Percentiles rank a stretch among this genome's conserved stretches.
Conservation (phyloP, 352 stramenopile species). For the Phytophthora pistaciae region DNA sequence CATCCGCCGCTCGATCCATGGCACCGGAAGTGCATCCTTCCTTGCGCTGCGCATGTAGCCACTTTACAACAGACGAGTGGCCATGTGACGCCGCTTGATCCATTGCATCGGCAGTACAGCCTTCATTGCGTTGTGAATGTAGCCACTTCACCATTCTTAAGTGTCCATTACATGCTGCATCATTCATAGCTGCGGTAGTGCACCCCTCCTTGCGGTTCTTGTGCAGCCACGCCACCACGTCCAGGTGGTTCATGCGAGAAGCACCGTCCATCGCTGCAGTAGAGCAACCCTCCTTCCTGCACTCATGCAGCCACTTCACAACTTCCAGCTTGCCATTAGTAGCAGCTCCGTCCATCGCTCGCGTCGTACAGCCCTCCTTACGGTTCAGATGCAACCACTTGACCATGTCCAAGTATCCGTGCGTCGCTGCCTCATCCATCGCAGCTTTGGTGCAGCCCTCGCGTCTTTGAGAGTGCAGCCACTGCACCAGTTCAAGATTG, state of each 20-base stretch:
- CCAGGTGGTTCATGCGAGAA: constrained; percentile 32
- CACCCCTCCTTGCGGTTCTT: constrained; percentile 36
- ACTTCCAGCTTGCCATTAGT: constrained; percentile 36
- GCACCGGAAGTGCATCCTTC: constrained; percentile 43
- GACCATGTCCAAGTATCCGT: constrained; percentile 37
- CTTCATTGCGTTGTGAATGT: constrained; percentile 28
- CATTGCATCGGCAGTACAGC: constrained; percentile 40
- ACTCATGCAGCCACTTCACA: constrained; percentile 38
- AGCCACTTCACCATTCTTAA: constrained; percentile 42
- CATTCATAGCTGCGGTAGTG: constrained; percentile 38
- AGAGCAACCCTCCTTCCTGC: constrained; percentile 37
- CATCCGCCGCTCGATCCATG: constrained; percentile 37
- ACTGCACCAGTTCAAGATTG: constrained; percentile 38
- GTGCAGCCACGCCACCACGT: constrained; percentile 45
- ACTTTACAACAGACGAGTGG: constrained; percentile 40
- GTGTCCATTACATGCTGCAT: constrained; percentile 38
- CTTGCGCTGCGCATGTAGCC: constrained; percentile 39
- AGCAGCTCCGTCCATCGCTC: constrained; percentile 43
- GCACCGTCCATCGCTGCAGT: constrained; percentile 44
- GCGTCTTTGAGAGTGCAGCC: constrained; percentile 28
- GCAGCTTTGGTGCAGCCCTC: constrained; percentile 43
- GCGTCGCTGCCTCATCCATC: constrained; percentile 43
- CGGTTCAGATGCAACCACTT: constrained; percentile 33
- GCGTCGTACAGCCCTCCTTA: constrained; percentile 33
- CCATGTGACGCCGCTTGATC: constrained; percentile 39